Conservation (phyloP, 2,329 filamentous ascomycete genomes). For the Gremmenia infestans region DNA sequence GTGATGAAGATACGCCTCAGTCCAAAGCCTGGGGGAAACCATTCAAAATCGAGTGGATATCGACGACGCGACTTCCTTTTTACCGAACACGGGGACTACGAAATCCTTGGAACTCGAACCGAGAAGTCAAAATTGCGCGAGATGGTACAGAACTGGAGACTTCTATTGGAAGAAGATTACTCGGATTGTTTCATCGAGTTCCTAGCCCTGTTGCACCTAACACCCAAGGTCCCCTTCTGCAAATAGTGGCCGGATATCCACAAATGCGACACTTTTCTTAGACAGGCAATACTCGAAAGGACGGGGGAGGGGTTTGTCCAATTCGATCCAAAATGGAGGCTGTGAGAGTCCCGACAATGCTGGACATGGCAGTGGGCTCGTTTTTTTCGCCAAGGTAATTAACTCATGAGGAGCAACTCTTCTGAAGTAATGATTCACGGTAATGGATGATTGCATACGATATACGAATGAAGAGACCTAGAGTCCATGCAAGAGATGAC, state of each 20-base stretch:
- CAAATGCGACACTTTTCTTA: conserved; percentile 22
- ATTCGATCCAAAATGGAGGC: neutral
- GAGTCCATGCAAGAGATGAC: neutral
- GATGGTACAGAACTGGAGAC: conserved; percentile 93
- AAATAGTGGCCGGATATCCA: conserved; percentile 19
- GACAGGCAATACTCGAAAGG: neutral
- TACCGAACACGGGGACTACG: conserved; percentile 81
- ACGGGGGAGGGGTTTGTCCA: too few relatives aligned
- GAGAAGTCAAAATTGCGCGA: conserved; percentile 92
- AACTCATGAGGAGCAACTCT: neutral
- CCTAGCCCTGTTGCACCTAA: conserved; percentile 25
- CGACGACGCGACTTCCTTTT: conserved; percentile 77
- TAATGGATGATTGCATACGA: conserved; percentile 2
- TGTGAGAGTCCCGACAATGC: conserved; percentile 6
- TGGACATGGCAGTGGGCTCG: conserved; percentile 8
- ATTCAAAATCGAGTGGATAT: conserved; percentile 87
- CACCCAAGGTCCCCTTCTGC: conserved; percentile 14
- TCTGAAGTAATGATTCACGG: conserved; percentile 8
- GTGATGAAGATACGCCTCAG: conserved; percentile 34
- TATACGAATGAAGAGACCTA: neutral
- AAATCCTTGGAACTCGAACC: conserved; percentile 92
- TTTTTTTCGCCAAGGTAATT: neutral
- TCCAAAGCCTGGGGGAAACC: conserved; percentile 74
- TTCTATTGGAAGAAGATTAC: conserved; percentile 66
- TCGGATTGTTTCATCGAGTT: conserved; percentile 70